A percentile compares a stretch with the other conserved stretches of the same genome.
Conservation (phyloP, 1,139 yeast genomes). For the Magnusiomyces tetraspermus region DNA sequence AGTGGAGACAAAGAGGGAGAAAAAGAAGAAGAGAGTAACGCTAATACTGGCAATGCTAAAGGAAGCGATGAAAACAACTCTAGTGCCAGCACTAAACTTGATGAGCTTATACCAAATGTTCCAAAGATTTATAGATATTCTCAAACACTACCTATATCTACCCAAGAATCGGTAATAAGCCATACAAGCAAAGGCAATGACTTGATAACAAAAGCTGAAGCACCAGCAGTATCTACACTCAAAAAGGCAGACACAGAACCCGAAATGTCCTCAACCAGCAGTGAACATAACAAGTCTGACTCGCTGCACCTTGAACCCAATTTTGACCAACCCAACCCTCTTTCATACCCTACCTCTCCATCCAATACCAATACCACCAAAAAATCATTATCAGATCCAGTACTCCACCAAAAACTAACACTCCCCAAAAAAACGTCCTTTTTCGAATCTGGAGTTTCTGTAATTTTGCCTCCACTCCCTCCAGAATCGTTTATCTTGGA, state of each 20-base stretch:
- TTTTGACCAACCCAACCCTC: too few relatives aligned
- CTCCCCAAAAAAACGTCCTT: constrained; percentile 65
- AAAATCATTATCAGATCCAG: background rate
- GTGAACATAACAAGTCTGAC: too few relatives aligned
- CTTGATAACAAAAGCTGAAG: too few relatives aligned
- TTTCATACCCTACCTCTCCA: too few relatives aligned
- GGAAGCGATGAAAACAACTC: background rate
- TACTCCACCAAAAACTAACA: background rate
- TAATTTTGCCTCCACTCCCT: constrained; percentile 83
- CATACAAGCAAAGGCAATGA: background rate
- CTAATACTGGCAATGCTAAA: too few relatives aligned
- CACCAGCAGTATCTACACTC: too few relatives aligned
- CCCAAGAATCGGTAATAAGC: constrained; percentile 13
- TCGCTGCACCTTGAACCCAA: too few relatives aligned
- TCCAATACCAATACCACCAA: too few relatives aligned
- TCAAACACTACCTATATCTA: constrained; percentile 24
- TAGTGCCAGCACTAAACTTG: constrained; percentile 9
- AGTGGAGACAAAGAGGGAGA: too few relatives aligned
- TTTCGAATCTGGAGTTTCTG: constrained; percentile 71
- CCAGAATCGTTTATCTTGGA: constrained; percentile 58
- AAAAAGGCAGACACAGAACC: constrained; percentile 19
- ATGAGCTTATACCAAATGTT: background rate
- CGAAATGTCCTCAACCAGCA: too few relatives aligned
- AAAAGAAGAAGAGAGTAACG: too few relatives aligned
- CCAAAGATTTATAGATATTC: constrained; percentile 29